Conservation (phyloP, 192 early-diverging fungal genomes). For the Gonapodya prolifera region DNA sequence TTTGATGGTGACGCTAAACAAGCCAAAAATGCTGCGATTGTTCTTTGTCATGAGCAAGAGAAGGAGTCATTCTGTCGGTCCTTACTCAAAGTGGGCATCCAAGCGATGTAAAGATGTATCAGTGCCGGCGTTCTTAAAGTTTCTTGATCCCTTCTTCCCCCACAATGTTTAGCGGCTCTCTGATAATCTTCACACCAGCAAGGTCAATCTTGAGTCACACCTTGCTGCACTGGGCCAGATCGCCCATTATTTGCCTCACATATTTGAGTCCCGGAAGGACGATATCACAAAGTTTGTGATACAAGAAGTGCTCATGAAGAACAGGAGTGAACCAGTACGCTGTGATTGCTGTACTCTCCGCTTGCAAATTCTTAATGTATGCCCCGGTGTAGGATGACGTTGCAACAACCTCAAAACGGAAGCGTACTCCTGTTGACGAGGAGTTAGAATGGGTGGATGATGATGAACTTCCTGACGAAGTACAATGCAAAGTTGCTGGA, state of each 20-base stretch:
- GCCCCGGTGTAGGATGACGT: no score
- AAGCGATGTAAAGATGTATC: no score
- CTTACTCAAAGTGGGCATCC: conserved; percentile 28
- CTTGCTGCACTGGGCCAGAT: conserved; percentile 49
- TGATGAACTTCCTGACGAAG: conserved; percentile 36
- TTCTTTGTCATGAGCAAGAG: conserved; percentile 49
- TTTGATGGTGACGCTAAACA: conserved; percentile 42
- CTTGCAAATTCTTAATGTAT: no score
- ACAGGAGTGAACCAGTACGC: conserved; percentile 18
- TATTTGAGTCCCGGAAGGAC: conserved; percentile 37
- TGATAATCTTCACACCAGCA: conserved; percentile 15
- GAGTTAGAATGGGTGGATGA: conserved; percentile 55
- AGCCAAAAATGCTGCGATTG: conserved; percentile 56
- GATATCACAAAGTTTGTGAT: conserved; percentile 43
- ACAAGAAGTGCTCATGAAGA: conserved; percentile 37
- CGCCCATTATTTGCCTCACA: conserved; percentile 35
- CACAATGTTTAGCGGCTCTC: conserved; percentile 5
- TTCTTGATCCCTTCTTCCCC: no score
- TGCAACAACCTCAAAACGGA: no score
- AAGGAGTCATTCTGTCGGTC: conserved; percentile 27
- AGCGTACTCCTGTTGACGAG: conserved; percentile 11
- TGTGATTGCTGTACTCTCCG: no score
- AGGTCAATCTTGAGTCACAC: conserved; percentile 22
- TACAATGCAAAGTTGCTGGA: conserved; percentile 32
- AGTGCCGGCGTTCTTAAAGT: no score